Evolutionary conservation across 352 stramenopile genomes (phyloP), one percentile per base, ranked within the genome.

Genomic region (Pythium pyrilobum): DNA sequence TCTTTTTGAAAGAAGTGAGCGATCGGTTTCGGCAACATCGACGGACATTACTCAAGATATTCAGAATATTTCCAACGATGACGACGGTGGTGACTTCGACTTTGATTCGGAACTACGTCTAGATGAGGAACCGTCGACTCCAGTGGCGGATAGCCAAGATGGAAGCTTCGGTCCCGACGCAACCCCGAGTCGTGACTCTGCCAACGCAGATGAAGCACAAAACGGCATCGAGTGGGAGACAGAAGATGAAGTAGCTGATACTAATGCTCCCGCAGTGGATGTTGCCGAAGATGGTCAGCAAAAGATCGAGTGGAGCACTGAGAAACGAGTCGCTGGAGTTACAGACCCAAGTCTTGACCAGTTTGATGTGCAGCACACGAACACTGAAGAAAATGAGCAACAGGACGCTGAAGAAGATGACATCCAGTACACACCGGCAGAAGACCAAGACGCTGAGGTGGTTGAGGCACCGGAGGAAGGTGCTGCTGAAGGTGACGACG

Each of bases 21-120:
- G 43, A 7, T 59, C 48, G 3, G 6, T 54, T 1, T 46, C 48
- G 4, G 43, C 51, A 5, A 61, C 59, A 10, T 77, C 63, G n/a
- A 48, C 44, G 0, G 73, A 84, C 32, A 75, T 84, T 23, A 81
- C 75, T 0, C 59, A 78, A 47, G 69, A 84, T 38, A 76, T 76
- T 56, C 67, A 81, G 46, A 66, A 62, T 23, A 45, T 45, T 9
- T n/a, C 48, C 20, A 46, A 52, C 5, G 47, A 64, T n/a, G 48
- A 62, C 38, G 46, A 64, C 4, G 48, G 66, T 18, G 41, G 41
- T 29, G 15, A 29, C 8, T 62, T 39, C 31, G 56, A 64, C 45
- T 54, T 64, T 28, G 56, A 59, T n/a, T 21, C 43, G 1, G 41
- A 64, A 18, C 31, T 59, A 3, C 36, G 18, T 13, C 41, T 59